Base-by-base conservation (phyloP, 352 stramenopile species). In the Elongisporangium senticosum region DNA sequence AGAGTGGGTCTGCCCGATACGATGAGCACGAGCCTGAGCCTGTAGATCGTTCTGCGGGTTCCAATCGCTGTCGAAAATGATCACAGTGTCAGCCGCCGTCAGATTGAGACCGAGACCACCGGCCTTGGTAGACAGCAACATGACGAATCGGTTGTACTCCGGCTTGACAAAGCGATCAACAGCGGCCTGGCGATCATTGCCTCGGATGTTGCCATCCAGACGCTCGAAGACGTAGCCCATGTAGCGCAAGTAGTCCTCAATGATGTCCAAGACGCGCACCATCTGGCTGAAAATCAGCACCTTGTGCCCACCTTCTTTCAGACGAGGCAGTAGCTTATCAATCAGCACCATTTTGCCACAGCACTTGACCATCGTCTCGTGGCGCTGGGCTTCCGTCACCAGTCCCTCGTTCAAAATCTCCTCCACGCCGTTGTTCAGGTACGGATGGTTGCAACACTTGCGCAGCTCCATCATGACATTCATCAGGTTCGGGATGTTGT, bases 321-420 rank as follows among this genome's bases (percentile, higher is more conserved):
- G 74, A 11, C 95, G 89, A 14, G 97, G 96, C 13, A 99, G 75
- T 13, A 99, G 74, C 70, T 99, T 99, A 75, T 99, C 97, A 21
- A 99, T 83, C 22, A 99, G 65, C 58, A 99, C 95, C 68, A 99
- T 95, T 74, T 99, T 99, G n/a, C 98, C 98, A 47, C 95, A 99
- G 60, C 91, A 96, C 61, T 97, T 97, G 23, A 99, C 94, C 61
- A 99, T 86, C 77, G 97, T 93, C 40, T 98, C 91, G 56, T 88
- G 77, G 39, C 96, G 86, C 62, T 94, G 69, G 0, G 64, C 69
- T 49, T 96, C 86, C 2, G 83, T 86, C 14, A 63, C 69, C 13
- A 95, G 64, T 0, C 84, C 84, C 68, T 96, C 86, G 61, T 87
- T 92, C 49, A 95, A 59, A 53, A 90, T 84, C 17, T 96, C 83